These are phyloP conservation scores for Neofusicoccum cordaticola DNA, from an alignment of 2,329 filamentous ascomycete species.

Conservation along the genomic window DNA sequence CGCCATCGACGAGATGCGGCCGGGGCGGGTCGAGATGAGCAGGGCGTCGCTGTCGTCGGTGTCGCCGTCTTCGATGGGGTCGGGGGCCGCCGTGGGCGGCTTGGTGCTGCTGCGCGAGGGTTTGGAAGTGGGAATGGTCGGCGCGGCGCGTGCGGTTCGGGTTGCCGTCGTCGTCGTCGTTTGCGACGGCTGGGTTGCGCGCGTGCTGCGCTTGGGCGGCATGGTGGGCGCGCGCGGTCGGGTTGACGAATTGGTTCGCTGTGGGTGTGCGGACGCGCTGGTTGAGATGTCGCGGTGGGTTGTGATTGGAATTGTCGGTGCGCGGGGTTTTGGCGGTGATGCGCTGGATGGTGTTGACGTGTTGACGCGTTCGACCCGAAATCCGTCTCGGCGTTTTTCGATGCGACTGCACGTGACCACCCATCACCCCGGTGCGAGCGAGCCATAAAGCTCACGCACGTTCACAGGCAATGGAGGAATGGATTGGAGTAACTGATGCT, in stretches of 20 bases:
- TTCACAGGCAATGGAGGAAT: not conserved
- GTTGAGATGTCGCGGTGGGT: not conserved
- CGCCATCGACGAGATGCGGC: slow-evolving; percentile 24
- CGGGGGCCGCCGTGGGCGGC: no score
- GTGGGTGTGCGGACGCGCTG: not conserved
- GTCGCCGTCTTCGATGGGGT: slow-evolving; percentile 12
- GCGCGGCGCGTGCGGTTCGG: slow-evolving; percentile 18
- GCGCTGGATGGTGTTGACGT: not conserved
- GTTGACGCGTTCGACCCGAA: not conserved
- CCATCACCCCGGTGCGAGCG: no score
- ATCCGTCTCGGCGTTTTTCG: slow-evolving; percentile 19
- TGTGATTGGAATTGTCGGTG: not conserved
- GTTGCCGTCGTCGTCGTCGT: slow-evolving; percentile 7
- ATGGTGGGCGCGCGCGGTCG: not conserved
- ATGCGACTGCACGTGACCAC: slow-evolving; percentile 26
- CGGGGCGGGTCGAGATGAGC: not conserved
- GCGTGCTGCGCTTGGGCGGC: slow-evolving; percentile 19
- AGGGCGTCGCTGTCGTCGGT: slow-evolving; percentile 31
- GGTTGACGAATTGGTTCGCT: not conserved
- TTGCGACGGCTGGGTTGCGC: slow-evolving; percentile 17
- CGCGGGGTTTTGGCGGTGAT: not conserved
- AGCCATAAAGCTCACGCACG: no score
- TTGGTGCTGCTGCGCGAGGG: not conserved
- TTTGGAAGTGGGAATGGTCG: not conserved
- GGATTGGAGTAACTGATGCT: not conserved